Conservation (phyloP, 2,329 filamentous ascomycete species). For the Aspergillus neotritici region DNA sequence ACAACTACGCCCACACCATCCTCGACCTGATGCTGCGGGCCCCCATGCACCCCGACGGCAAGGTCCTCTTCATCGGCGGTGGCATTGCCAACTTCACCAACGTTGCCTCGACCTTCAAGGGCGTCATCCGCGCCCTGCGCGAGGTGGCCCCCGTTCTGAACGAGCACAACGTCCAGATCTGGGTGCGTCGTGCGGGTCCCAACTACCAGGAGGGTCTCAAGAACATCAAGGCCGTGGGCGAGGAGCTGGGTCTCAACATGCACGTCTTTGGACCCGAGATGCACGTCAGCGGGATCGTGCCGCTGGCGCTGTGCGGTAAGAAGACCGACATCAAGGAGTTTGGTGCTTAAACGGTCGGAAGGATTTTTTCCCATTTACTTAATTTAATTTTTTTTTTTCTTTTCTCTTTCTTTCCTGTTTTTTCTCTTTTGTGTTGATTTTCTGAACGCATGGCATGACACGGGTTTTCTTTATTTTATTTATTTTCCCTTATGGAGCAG, state of each 20-base stretch:
- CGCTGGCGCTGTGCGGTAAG: slow-evolving; percentile 70
- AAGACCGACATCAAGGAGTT: slow-evolving; percentile 59
- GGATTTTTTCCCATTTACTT: slow-evolving; percentile 19
- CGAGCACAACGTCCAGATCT: slow-evolving; percentile 98
- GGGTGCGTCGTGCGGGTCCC: slow-evolving; percentile 83
- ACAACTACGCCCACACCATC: slow-evolving; percentile 96
- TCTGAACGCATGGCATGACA: slow-evolving; percentile 38
- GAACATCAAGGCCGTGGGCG: slow-evolving; percentile 97
- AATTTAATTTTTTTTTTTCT: slow-evolving; percentile 20
- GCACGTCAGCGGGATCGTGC: slow-evolving; percentile 93
- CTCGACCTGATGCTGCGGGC: slow-evolving; percentile 96
- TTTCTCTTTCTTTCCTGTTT: slow-evolving; percentile 20
- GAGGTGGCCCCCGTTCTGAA: slow-evolving; percentile 78
- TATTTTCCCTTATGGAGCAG: slow-evolving; percentile 26
- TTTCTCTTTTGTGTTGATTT: slow-evolving; percentile 25
- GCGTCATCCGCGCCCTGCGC: slow-evolving; percentile 91
- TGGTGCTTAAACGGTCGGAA: slow-evolving; percentile 32
- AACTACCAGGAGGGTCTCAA: slow-evolving; percentile 99
- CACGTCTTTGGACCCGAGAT: slow-evolving; percentile 78
- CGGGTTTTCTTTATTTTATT: slow-evolving; percentile 22
- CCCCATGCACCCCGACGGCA: slow-evolving; percentile 78
- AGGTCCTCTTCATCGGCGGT: slow-evolving; percentile 98
- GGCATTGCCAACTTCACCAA: slow-evolving; percentile 99
- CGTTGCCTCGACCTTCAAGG: slow-evolving; percentile 98
- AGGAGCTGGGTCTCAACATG: slow-evolving; percentile 93